Evolutionary conservation across 768 basidiomycete species (phyloP).

Genomic region (Xanthoconium purpureum): DNA sequence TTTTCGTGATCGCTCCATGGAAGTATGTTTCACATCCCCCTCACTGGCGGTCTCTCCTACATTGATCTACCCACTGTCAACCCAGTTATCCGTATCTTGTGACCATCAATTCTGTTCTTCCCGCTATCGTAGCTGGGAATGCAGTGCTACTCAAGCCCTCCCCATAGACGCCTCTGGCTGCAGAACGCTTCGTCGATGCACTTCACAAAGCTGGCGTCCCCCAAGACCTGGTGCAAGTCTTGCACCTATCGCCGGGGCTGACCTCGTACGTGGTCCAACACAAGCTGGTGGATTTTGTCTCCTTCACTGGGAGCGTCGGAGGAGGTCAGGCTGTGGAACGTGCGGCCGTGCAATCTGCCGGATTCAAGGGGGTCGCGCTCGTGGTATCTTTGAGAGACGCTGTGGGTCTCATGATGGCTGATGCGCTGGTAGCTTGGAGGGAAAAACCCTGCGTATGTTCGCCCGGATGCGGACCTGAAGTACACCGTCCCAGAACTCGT

Average conservation of each 20-base stretch:
- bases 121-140: conserved; percentile 89
- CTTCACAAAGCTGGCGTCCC: conserved; percentile 80
- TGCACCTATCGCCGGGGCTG: conserved; percentile 67
- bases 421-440: conserved; percentile 73
- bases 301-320: conserved; percentile 86
- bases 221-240: conserved; percentile 63
- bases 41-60: too few relatives aligned
- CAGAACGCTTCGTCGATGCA: conserved; percentile 72
- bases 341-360: conserved; percentile 58
- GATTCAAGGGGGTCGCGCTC: conserved; percentile 84
- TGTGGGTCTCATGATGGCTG: neutral
- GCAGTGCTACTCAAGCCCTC: conserved; percentile 91
- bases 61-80: neutral
- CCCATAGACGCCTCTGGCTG: conserved; percentile 90
- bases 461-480: conserved; percentile 78
- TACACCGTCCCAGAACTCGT: conserved; percentile 85
- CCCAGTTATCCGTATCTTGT: conserved; percentile 84
- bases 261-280: conserved; percentile 62
- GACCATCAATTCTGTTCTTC: conserved; percentile 88
- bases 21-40: conserved; percentile 52
- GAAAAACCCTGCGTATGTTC: conserved; percentile 96
- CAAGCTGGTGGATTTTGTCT: conserved; percentile 70
- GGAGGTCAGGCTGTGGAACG: conserved; percentile 74
- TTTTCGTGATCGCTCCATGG: conserved; percentile 89
- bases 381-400: conserved; percentile 49